Evolutionary conservation across 139 green algal genomes (phyloP).

Genomic region (Trebouxia sp.): DNA sequence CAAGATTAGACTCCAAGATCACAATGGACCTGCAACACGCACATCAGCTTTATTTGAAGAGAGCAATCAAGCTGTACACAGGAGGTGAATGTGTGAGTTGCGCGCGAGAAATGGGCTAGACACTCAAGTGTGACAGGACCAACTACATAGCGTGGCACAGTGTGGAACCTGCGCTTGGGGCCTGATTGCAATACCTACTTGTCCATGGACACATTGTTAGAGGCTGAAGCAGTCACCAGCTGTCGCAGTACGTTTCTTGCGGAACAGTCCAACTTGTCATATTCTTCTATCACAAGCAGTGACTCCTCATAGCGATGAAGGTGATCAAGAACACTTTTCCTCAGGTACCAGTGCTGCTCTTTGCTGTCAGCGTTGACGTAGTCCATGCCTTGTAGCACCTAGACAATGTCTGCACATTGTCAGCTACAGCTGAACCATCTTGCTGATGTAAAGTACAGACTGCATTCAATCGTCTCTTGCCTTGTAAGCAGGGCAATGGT

Average conservation of each 20-base stretch:
- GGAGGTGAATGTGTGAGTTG: too few species aligned
- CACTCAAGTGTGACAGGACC: too few species aligned
- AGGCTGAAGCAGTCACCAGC: conserved; percentile 66
- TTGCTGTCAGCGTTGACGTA: conserved; percentile 59
- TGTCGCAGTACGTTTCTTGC: conserved; percentile 76
- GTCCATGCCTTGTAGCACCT: conserved; percentile 88
- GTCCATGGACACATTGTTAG: conserved; percentile 57
- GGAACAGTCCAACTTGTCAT: conserved; percentile 91
- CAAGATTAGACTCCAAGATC: conserved; percentile 88
- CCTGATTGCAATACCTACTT: conserved; percentile 4
- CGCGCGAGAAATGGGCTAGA: too few species aligned
- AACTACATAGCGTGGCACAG: too few species aligned
- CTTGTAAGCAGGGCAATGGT: conserved; percentile 77
- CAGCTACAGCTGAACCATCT: background rate
- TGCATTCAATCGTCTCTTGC: conserved; percentile 38
- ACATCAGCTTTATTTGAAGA: background rate
- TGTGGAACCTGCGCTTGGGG: too few species aligned
- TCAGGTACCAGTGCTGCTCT: conserved; percentile 61
- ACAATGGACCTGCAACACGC: conserved; percentile 68
- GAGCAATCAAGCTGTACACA: too few species aligned
- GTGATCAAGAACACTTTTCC: conserved; percentile 64
- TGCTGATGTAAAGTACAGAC: background rate
- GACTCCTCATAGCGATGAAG: conserved; percentile 54
- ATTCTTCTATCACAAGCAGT: conserved; percentile 94
- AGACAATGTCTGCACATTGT: conserved; percentile 12